phyloP scores from a whole-genome alignment of 176 grass and related monocot species.

The Paspalum vaginatum region DNA sequence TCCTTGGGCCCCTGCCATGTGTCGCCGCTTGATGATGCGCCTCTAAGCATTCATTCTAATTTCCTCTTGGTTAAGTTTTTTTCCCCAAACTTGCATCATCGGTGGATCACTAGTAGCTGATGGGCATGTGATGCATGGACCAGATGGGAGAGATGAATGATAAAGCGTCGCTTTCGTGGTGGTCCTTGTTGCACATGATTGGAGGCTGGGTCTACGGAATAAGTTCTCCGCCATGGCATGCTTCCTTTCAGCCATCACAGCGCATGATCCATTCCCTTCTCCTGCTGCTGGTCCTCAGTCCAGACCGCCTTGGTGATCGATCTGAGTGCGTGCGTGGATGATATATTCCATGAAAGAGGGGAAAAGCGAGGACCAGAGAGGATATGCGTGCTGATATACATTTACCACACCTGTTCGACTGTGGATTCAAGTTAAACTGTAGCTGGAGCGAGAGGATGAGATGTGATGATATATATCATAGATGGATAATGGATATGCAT shows the following conservation, averaged over 20 bases:
- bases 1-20: neutral
- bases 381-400: neutral
- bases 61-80: too few species aligned
- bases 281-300: conserved; percentile 19
- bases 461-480: neutral
- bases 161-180: neutral
- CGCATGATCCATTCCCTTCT: conserved; percentile 18
- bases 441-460: conserved; percentile 4
- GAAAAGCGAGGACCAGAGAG: neutral
- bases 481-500: conserved; percentile 18
- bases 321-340: neutral
- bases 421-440: conserved; percentile 22
- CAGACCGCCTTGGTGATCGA: neutral
- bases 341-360: neutral
- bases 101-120: neutral
- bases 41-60: too few species aligned
- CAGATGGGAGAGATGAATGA: conserved; percentile 6
- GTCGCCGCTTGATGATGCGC: neutral
- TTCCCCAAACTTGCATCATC: too few species aligned
- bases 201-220: conserved; percentile 48
- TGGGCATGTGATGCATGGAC: neutral
- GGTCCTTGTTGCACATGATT: conserved; percentile 36
- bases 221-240: conserved; percentile 50
- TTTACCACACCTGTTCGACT: conserved; percentile 23
- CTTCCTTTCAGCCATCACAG: conserved; percentile 38